Base-by-base conservation (phyloP, 2,329 filamentous ascomycete genomes). In the Chrysoporthe deuterocubensis region DNA sequence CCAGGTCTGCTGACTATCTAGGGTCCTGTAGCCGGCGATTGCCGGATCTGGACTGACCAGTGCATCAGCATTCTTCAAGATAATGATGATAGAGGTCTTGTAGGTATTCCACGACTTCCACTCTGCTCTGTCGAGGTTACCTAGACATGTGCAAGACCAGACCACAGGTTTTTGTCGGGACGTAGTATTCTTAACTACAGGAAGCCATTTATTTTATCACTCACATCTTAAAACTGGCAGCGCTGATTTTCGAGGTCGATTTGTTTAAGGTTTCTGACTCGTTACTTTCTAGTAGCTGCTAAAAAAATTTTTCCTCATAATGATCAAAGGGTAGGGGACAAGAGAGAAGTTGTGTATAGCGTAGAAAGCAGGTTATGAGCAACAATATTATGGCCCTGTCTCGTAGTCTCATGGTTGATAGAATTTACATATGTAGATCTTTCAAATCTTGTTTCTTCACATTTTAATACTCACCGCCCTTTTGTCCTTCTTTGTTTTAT, bases 1-100 rank as follows among this genome's bases (percentile, higher is more conserved):
- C 59, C 2, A 68, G 62, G 58, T 82, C 80, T 54, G 85, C 69
- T 6, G 80, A 8, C 6, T 26, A 26, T 26, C 26, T 26, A 26
- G 26, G 26, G 26, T 26, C 26, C 26, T 54, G 21, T 54, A 54
- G 4, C 50, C 50, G 26, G 50, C 50, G 50, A 11, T 54, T 18
- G 50, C 50, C 3, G 26, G 50, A 13, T n/a, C 21, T 7, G 50
- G 21, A 6, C 21, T 26, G 50, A 54, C 5, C 50, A 54, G 21
- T 26, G 21, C 21, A 34, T 54, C 50, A 34, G 32, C 13, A n/a
- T 4, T 9, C n/a, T 34, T 18, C 26, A 26, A 26, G 2, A 26
- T 18, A n/a, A 54, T 54, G 2, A 34, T 54, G 8, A 54, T 34
- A 32, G 13, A 4, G 21, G 32, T 21, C 50, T 54, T 54, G 50